Evolutionary conservation across 352 stramenopile genomes (phyloP), one percentile per base, ranked within the genome.

Genomic region (Achlya hypogyna): DNA sequence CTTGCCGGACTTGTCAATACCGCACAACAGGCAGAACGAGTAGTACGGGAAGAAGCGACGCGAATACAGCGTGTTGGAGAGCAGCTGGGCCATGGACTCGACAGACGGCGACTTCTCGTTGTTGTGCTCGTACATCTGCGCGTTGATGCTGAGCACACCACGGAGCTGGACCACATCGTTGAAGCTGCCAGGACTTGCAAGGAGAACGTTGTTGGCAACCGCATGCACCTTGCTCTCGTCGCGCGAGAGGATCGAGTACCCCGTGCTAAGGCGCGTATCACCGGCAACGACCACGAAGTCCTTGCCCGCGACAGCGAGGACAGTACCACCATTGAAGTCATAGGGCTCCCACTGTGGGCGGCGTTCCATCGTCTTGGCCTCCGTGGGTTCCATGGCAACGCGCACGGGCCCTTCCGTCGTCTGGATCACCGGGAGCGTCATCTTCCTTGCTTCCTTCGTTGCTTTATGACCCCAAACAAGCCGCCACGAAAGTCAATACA

Each of bases 31-130:
- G 74, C 98, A 98, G 76, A 99, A 99, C 32, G 95, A 89, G 75
- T 99, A 99, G 81, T 99, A 99, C 29, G 97, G 97, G 81, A 99
- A 99, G 77, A 99, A 99, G 38, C 97, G 88, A 23, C 89, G 84
- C 78, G 93, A 96, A 81, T 99, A 99, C 20, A 99, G 82, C 58
- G 96, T 99, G 74, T 98, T 99, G 69, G 91, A 92, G 34, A 99
- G 81, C 80, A 99, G 87, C 80, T 99, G 97, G 58, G 97, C 89
- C 62, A 98, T 87, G 31, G 87, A 89, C 38, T 89, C 81, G 28
- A 92, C 96, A 31, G 82, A 88, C 82, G 98, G 98, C 63, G 80
- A 60, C 74, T 91, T 94, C 31, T 88, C 90, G 73, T 99, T 97
- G 84, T 99, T 95, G 86, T 99, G 96, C 54, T 94, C 74, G 67